Conservation (phyloP, 2,329 filamentous ascomycete species). For the Penicillium sp. region DNA sequence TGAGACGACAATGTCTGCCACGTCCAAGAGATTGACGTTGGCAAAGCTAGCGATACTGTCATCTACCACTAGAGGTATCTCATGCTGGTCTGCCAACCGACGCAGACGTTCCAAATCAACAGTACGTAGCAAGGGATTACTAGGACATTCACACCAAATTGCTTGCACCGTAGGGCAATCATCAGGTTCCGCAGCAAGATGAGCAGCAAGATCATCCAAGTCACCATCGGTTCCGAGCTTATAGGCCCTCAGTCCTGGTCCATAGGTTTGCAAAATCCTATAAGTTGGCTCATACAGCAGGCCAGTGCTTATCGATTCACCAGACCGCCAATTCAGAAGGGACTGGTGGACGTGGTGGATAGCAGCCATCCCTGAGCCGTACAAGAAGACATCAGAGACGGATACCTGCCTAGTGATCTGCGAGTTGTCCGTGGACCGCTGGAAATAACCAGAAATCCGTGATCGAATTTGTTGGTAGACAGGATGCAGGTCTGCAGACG, state of each 20-base stretch:
- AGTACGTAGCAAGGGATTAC: constrained; percentile 48
- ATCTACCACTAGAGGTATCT: constrained; percentile 35
- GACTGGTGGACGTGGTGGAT: constrained; percentile 49
- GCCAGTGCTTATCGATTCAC: constrained; percentile 42
- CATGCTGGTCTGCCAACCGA: constrained; percentile 41
- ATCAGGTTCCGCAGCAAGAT: constrained; percentile 37
- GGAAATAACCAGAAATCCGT: neutral
- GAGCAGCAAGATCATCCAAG: constrained; percentile 49
- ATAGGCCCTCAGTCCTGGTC: constrained; percentile 48
- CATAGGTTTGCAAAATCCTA: constrained; percentile 49
- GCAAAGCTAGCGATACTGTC: constrained; percentile 40
- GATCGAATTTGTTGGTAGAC: constrained; percentile 1
- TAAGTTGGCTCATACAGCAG: constrained; percentile 56
- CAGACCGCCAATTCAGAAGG: constrained; percentile 37
- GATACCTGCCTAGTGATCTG: neutral
- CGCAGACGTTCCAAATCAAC: constrained; percentile 45
- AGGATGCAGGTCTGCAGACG: neutral
- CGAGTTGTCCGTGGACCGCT: neutral
- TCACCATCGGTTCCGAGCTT: constrained; percentile 46
- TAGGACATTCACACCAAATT: constrained; percentile 52
- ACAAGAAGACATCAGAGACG: constrained; percentile 53
- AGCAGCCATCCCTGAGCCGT: constrained; percentile 57
- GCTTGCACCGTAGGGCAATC: constrained; percentile 48
- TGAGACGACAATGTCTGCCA: constrained; percentile 54
- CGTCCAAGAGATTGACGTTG: constrained; percentile 48